A percentile compares a stretch with the other conserved stretches of the same genome.
phyloP scores from a whole-genome alignment of 495 filamentous ascomycete species.

The Hypoxylon rickii region DNA sequence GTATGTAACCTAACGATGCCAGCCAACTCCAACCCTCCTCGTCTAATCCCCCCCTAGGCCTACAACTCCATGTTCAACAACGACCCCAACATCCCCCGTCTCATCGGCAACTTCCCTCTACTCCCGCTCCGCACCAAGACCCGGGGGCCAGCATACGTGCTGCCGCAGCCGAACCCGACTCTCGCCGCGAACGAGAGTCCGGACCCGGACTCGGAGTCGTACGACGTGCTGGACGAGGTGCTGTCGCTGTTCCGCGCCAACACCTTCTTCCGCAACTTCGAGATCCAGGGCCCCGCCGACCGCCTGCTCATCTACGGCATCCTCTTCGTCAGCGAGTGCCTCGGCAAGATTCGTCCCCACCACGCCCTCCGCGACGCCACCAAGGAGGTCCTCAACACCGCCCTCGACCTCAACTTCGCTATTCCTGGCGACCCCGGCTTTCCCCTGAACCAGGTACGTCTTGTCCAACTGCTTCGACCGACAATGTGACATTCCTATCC shows the following conservation, averaged over 20 bases:
- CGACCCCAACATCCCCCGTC: constrained; percentile 57
- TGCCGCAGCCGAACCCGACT: constrained; percentile 62
- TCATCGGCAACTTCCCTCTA: constrained; percentile 87
- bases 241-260: constrained; percentile 94
- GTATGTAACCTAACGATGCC: too few species aligned
- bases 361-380: constrained; percentile 55
- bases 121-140: constrained; percentile 91
- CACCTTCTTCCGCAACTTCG: constrained; percentile 98
- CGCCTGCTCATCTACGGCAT: constrained; percentile 95
- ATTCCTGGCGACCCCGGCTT: constrained; percentile 94
- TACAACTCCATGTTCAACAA: constrained; percentile 94
- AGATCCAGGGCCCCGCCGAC: constrained; percentile 96
- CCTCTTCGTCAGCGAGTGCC: constrained; percentile 85
- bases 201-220: constrained; percentile 82
- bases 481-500: too few species aligned
- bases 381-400: constrained; percentile 61
- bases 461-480: not conserved
- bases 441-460: constrained; percentile 80
- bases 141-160: constrained; percentile 87
- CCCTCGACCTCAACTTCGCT: constrained; percentile 85
- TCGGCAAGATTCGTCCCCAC: constrained; percentile 78
- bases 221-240: constrained; percentile 94
- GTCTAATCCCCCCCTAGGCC: constrained; percentile 60
- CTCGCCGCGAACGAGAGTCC: constrained; percentile 73
- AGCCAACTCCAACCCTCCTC: too few species aligned